A percentile compares a stretch with the other conserved stretches of the same genome.
These are phyloP conservation scores for Lipomyces orientalis DNA, from an alignment of 805 yeast genomes.

Conservation along the genomic window DNA sequence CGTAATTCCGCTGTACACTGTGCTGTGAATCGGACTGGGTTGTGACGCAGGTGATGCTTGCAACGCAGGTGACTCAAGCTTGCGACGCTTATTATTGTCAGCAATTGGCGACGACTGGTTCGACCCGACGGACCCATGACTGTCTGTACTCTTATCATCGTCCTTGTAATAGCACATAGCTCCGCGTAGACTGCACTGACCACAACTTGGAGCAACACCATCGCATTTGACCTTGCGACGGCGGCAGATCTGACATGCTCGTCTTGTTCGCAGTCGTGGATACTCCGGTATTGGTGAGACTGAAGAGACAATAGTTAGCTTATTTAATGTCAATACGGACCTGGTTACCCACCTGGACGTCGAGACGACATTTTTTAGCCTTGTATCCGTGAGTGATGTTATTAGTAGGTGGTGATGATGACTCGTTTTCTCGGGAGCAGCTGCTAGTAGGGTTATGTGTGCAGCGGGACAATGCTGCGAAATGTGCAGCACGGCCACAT, in stretches of 20 bases:
- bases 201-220: constrained; percentile 32
- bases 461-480: neutral
- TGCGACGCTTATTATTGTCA: constrained; percentile 1
- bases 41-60: neutral
- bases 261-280: constrained; percentile 35
- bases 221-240: constrained; percentile 37
- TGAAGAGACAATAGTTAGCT: neutral
- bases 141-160: constrained; percentile 17
- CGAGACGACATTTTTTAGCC: neutral
- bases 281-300: constrained; percentile 37
- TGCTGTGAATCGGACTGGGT: constrained; percentile 26
- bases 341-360: neutral
- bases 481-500: no score
- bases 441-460: no score
- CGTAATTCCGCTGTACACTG: constrained; percentile 31
- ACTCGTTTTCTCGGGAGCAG: neutral
- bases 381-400: neutral
- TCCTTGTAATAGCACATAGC: constrained; percentile 35
- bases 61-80: constrained; percentile 8
- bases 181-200: constrained; percentile 34
- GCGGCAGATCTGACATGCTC: constrained; percentile 37
- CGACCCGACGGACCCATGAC: neutral
- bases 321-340: neutral
- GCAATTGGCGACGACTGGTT: constrained; percentile 1
- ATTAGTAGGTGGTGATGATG: neutral